A percentile compares a stretch with the other conserved stretches of the same genome.
Conservation (phyloP, 352 stramenopile genomes). For the Globisporangium lucens region DNA sequence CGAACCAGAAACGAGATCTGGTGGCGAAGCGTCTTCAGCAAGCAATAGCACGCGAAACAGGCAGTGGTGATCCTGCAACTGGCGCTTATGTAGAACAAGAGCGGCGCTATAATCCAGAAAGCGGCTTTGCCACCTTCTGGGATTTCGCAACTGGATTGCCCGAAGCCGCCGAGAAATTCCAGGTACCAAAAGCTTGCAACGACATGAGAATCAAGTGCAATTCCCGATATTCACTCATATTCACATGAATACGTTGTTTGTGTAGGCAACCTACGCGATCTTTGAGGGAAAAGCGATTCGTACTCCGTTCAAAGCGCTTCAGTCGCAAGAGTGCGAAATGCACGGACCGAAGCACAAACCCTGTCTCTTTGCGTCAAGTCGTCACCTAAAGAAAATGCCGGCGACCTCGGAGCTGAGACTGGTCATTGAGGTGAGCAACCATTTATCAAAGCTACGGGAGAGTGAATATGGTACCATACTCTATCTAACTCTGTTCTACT, state of each 20-base stretch:
- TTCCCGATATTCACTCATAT: no score
- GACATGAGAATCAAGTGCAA: no score
- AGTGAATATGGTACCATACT: neutral
- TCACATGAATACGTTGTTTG: no score
- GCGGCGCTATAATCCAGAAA: conserved; percentile 28
- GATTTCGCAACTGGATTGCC: conserved; percentile 38
- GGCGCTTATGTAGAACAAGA: conserved; percentile 9
- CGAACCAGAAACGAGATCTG: conserved; percentile 50
- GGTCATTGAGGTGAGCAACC: conserved; percentile 35
- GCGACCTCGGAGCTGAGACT: conserved; percentile 27
- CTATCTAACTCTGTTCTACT: neutral
- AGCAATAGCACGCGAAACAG: conserved; percentile 24
- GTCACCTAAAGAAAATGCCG: conserved; percentile 30
- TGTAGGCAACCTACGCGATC: conserved; percentile 39
- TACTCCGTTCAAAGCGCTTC: conserved; percentile 41
- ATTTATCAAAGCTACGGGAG: neutral
- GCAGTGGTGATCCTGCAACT: neutral
- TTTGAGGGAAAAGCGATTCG: conserved; percentile 36
- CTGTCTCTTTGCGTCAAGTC: conserved; percentile 30
- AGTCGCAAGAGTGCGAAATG: conserved; percentile 27
- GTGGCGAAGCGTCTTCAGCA: conserved; percentile 39
- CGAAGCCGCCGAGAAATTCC: conserved; percentile 21
- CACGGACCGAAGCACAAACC: conserved; percentile 25
- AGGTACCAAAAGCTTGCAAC: conserved; percentile 21
- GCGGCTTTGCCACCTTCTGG: conserved; percentile 44